phyloP scores from a whole-genome alignment of 176 grass and related monocot genomes.

The Triticum dicoccoides region DNA sequence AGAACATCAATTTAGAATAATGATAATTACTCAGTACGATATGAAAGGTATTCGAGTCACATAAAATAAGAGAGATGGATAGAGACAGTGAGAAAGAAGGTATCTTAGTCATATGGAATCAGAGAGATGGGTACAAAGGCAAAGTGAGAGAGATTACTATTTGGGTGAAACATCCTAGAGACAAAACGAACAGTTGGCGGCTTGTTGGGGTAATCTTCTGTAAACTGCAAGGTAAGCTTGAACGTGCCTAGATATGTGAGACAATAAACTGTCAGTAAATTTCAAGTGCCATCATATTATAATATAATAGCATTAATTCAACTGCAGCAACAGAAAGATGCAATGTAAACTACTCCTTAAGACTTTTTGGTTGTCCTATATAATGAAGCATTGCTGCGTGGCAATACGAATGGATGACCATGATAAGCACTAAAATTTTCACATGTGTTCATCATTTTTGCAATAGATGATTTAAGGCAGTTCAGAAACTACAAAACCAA shows the following conservation, averaged over 20 bases:
- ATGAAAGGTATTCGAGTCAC: neutral
- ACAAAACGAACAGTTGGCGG: conserved; percentile 96
- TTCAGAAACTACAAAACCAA: neutral
- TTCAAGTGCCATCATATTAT: neutral
- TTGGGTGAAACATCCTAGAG: conserved; percentile 98
- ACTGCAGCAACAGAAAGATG: neutral
- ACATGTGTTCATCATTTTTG: neutral
- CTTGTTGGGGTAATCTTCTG: conserved; percentile 98
- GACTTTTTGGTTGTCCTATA: neutral
- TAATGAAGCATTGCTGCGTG: neutral
- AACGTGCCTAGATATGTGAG: conserved; percentile 69
- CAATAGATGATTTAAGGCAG: conserved; percentile 9
- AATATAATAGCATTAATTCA: conserved; percentile 5
- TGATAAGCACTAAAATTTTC: neutral
- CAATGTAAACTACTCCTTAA: neutral
- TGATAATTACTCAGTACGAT: neutral
- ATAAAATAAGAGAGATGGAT: neutral
- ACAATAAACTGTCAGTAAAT: conserved; percentile 19
- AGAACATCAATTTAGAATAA: conserved; percentile 8
- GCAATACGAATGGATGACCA: neutral
- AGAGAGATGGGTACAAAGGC: neutral
- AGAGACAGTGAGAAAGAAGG: neutral
- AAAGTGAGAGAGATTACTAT: conserved; percentile 58
- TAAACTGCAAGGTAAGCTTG: conserved; percentile 91
- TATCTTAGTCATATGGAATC: neutral